phyloP scores from a whole-genome alignment of 2,329 filamentous ascomycete species.

The Cadophora gregata region DNA sequence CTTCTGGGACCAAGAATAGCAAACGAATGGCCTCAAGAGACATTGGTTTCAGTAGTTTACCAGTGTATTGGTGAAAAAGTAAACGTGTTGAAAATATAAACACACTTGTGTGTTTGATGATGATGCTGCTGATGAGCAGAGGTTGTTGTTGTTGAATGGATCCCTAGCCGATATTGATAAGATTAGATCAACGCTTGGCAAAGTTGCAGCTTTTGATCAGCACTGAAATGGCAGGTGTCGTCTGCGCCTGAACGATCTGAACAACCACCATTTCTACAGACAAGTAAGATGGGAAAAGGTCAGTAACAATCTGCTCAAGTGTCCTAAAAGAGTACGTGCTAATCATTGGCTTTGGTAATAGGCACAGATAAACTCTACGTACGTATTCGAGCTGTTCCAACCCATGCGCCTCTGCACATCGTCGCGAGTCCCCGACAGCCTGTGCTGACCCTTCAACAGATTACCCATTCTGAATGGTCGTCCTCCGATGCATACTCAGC shows the following conservation, averaged over 20 bases:
- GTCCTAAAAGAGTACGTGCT: not conserved
- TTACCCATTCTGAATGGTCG: constrained; percentile 98
- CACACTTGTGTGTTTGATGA: not conserved
- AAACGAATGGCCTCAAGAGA: too few relatives aligned
- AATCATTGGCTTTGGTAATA: constrained; percentile 27
- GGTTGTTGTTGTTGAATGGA: constrained; percentile 1
- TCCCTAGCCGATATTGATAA: constrained; percentile 20
- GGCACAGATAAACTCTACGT: constrained; percentile 59
- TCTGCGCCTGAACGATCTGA: not conserved
- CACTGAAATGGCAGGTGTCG: too few relatives aligned
- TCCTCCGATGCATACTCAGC: constrained; percentile 88
- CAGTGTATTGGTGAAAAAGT: too few relatives aligned
- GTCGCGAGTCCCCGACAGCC: not conserved
- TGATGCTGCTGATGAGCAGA: not conserved
- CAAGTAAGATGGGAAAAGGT: constrained; percentile 42
- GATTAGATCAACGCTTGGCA: constrained; percentile 27
- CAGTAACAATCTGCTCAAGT: constrained; percentile 17
- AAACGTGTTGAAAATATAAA: too few relatives aligned
- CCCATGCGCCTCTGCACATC: not conserved
- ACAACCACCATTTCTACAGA: not conserved
- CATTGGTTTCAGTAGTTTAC: too few relatives aligned
- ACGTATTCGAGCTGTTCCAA: constrained; percentile 21
- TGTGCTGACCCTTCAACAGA: constrained; percentile 54
- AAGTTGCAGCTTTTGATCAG: constrained; percentile 1
- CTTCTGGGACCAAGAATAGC: too few relatives aligned